Percentiles rank a stretch among this genome's conserved stretches.
Conservation (phyloP, 2,329 filamentous ascomycete species). For the Colletotrichum tropicicola region DNA sequence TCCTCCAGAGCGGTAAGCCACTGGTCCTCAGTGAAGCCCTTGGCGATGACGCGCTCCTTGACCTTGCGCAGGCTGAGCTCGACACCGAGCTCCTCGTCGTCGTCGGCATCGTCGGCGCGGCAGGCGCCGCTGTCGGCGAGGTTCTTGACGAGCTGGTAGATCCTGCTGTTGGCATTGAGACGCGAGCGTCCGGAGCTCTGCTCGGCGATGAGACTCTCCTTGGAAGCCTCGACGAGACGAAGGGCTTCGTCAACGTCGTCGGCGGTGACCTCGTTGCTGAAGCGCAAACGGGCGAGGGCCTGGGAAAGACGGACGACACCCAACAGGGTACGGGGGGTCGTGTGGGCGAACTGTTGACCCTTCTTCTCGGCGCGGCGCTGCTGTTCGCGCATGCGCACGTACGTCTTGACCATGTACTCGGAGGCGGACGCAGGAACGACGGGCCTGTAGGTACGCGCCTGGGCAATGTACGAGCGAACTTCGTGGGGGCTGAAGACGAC, state of each 20-base stretch:
- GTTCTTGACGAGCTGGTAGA: conserved; percentile 92
- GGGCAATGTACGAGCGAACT: conserved; percentile 94
- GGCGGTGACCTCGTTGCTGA: conserved; percentile 83
- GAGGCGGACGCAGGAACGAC: conserved; percentile 85
- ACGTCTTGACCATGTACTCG: conserved; percentile 97
- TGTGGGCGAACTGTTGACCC: conserved; percentile 93
- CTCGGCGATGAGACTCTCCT: conserved; percentile 86
- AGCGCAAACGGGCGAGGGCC: conserved; percentile 90
- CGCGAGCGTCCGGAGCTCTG: conserved; percentile 65
- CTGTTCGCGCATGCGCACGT: conserved; percentile 91
- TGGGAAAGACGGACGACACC: conserved; percentile 94
- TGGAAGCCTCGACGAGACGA: conserved; percentile 90
- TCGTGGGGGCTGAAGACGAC: conserved; percentile 92
- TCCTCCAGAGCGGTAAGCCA: conserved; percentile 87
- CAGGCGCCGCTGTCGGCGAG: conserved; percentile 89
- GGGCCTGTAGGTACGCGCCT: conserved; percentile 89
- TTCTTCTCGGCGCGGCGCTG: conserved; percentile 91
- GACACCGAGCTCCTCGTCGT: conserved; percentile 58
- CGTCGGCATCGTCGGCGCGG: conserved; percentile 74
- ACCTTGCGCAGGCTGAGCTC: conserved; percentile 91
- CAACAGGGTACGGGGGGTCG: conserved; percentile 90
- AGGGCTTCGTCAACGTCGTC: conserved; percentile 97
- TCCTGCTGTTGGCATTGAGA: conserved; percentile 85
- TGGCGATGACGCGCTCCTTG: conserved; percentile 89
- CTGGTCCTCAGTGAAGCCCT: conserved; percentile 96